Conservation (phyloP, 2,329 filamentous ascomycete genomes). For the Xylariales sp. region DNA sequence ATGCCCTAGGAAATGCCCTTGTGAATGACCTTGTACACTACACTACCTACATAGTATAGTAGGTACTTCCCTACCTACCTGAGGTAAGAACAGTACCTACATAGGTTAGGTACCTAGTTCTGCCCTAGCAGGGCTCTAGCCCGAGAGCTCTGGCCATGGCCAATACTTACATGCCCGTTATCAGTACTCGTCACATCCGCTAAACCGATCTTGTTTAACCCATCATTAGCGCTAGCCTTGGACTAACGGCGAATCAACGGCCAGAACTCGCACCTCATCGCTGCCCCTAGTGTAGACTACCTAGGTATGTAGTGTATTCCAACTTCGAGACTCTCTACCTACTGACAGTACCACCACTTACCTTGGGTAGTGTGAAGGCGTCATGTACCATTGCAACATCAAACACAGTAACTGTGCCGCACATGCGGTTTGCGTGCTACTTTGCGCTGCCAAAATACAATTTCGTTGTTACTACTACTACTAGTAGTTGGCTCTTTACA, state of each 20-base stretch:
- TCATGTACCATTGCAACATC: constrained; percentile 18
- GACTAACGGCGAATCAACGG: constrained; percentile 43
- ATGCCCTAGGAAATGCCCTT: too few relatives aligned
- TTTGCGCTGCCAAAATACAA: constrained; percentile 26
- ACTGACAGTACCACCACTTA: too few relatives aligned
- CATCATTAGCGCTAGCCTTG: constrained; percentile 45
- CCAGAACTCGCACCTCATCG: constrained; percentile 22
- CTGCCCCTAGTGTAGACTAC: constrained; percentile 14
- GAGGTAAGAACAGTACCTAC: too few relatives aligned
- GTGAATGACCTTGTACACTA: too few relatives aligned
- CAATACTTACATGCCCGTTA: constrained; percentile 45
- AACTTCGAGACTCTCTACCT: constrained; percentile 6
- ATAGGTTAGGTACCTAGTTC: too few relatives aligned
- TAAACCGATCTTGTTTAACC: constrained; percentile 45
- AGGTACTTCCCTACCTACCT: too few relatives aligned
- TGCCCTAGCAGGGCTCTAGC: constrained; percentile 37
- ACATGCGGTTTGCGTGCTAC: constrained; percentile 36
- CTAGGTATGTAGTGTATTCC: background rate
- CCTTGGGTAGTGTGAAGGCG: background rate
- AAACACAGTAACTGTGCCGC: constrained; percentile 14
- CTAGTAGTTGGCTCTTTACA: constrained; percentile 24
- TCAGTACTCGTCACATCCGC: constrained; percentile 46
- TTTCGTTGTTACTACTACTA: background rate
- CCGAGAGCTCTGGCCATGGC: constrained; percentile 45
- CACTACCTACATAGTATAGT: too few relatives aligned